These are phyloP conservation scores for Zizania palustris DNA, from an alignment of 202 grass and related monocot species.

Conservation along the genomic window DNA sequence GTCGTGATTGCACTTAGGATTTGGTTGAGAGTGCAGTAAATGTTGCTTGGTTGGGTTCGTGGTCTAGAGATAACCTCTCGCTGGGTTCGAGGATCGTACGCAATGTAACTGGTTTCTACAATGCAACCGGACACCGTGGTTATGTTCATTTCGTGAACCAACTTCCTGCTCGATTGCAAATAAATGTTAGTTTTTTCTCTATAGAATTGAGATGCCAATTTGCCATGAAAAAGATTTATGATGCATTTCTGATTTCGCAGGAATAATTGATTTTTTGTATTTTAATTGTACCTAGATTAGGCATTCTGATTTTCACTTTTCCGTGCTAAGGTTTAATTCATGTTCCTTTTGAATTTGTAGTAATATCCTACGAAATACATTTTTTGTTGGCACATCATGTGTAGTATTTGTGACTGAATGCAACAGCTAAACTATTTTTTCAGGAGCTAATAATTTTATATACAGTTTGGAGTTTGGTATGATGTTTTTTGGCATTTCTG, in stretches of 20 bases:
- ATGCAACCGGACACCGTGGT: background rate
- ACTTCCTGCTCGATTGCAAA: background rate
- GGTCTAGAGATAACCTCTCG: background rate
- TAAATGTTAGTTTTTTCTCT: too few relatives aligned
- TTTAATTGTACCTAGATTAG: too few relatives aligned
- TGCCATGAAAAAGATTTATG: background rate
- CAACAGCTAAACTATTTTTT: background rate
- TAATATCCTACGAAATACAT: background rate
- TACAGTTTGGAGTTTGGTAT: background rate
- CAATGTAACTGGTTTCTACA: conserved; percentile 1
- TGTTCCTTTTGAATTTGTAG: background rate
- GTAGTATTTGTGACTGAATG: background rate
- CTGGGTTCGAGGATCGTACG: background rate
- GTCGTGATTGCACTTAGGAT: background rate
- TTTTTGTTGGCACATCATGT: background rate
- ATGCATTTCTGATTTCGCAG: background rate
- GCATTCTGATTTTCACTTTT: background rate
- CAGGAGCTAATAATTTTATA: background rate
- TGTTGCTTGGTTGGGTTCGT: background rate
- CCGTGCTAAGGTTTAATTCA: background rate
- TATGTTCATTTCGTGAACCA: background rate
- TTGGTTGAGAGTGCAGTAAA: background rate
- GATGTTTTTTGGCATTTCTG: background rate
- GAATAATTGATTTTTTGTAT: too few relatives aligned
- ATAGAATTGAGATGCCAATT: background rate